Percentiles rank a stretch among this genome's conserved stretches.
Conservation (phyloP, 2,329 filamentous ascomycete genomes). For the Exophiala lecanii-corni region DNA sequence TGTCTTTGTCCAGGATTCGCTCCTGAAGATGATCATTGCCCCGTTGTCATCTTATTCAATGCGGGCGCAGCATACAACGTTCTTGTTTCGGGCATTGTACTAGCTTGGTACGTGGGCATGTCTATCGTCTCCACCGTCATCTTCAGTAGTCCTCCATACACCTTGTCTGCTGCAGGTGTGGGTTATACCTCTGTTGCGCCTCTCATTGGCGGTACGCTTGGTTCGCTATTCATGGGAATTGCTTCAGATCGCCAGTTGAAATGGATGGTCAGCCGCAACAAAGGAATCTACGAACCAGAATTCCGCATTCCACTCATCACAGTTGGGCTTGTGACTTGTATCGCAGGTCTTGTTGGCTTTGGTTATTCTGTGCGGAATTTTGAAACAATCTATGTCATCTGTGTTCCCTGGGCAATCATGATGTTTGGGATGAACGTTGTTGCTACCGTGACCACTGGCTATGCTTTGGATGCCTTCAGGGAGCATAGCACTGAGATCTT, state of each 20-base stretch:
- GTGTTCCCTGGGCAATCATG: slow-evolving; percentile 76
- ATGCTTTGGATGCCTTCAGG: slow-evolving; percentile 90
- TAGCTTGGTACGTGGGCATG: slow-evolving; percentile 1
- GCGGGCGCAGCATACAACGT: slow-evolving; percentile 1
- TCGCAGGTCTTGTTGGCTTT: slow-evolving; percentile 76
- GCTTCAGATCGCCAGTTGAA: slow-evolving; percentile 70
- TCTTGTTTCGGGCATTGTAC: neutral
- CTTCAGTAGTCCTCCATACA: slow-evolving; percentile 56
- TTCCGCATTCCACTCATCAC: slow-evolving; percentile 80
- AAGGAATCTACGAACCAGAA: slow-evolving; percentile 83
- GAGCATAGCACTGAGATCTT: slow-evolving; percentile 82
- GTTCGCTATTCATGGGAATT: slow-evolving; percentile 68
- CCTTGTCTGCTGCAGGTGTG: slow-evolving; percentile 72
- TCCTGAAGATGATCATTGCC: neutral
- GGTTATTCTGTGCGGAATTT: slow-evolving; percentile 61
- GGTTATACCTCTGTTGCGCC: slow-evolving; percentile 84
- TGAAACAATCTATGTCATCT: slow-evolving; percentile 64
- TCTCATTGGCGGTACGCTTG: slow-evolving; percentile 73
- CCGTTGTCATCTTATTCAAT: neutral
- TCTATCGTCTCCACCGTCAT: neutral
- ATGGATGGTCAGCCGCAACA: slow-evolving; percentile 68
- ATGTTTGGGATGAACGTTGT: slow-evolving; percentile 87
- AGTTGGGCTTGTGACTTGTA: slow-evolving; percentile 72
- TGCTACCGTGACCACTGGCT: slow-evolving; percentile 70
- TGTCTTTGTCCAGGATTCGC: neutral